Base-by-base conservation (phyloP, 2,329 filamentous ascomycete species). In the Penicillium hesseltinei region DNA sequence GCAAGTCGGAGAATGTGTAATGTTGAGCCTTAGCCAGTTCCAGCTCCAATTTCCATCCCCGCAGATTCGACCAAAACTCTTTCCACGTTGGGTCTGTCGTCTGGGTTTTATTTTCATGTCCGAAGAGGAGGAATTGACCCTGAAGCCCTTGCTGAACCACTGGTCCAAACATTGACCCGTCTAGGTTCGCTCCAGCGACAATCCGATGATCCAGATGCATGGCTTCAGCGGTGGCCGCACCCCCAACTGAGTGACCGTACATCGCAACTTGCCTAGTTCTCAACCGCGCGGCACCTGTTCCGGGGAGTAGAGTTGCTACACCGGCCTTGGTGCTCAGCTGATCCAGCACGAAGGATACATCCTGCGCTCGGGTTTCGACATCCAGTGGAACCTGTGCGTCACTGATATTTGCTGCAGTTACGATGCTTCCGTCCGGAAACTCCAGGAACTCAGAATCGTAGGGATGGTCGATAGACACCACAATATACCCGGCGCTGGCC, bases 391-490 rank as follows among this genome's bases (percentile, higher is more conserved):
- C 25, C 38, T 58, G 42, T 7, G 49, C 36, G 15, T 61, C 50
- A 23, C 4, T 56, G 25, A 57, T 52, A 29, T 62, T 58, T 39
- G 47, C 35, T 3, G 43, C 56, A 43, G 59, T 43, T 8, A 67
- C 46, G 2, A 54, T 44, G 19, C 33, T 33, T n/a, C 62, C 66
- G 40, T 74, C 65, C 0, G 72, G 70, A 21, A 70, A 76, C 27
- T 69, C 67, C 7, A 76, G 67, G 19, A 75, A 66, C 10, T 67
- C 60, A 0, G 66, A 64, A 58, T 76, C 73, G 47, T 73, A 73
- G 4, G 73, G 69, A 49, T 75, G 73, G 47, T 76, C 73, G 23
- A 75, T 59, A 5, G 70, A 68, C 4, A 75, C 59, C 11, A 75
- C 70, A 3, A 64, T 62, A 50, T 72, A 76, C 5, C 74, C 74